phyloP scores from a whole-genome alignment of 176 grass and related monocot genomes.

The Raddia distichophylla region DNA sequence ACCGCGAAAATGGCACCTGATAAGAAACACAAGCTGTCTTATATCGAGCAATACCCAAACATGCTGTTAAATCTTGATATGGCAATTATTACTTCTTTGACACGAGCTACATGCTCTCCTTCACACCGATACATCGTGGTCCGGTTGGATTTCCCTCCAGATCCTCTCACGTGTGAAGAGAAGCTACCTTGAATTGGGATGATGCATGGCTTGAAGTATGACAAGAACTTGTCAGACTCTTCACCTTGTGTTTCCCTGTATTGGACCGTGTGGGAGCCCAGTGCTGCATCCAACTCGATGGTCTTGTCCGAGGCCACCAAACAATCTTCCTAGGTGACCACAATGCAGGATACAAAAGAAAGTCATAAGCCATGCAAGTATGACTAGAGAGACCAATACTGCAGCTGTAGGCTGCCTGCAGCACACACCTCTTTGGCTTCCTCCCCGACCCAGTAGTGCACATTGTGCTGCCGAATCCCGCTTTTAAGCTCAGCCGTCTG shows the following conservation, averaged over 20 bases:
- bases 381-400: neutral
- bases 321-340: slow-evolving; percentile 62
- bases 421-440: slow-evolving; percentile 63
- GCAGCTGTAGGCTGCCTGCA: neutral
- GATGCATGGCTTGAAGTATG: slow-evolving; percentile 89
- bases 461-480: slow-evolving; percentile 56
- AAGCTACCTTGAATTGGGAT: slow-evolving; percentile 71
- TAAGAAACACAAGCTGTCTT: slow-evolving; percentile 1
- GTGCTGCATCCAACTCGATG: slow-evolving; percentile 68
- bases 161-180: slow-evolving; percentile 46
- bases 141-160: slow-evolving; percentile 29
- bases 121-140: slow-evolving; percentile 70
- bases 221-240: slow-evolving; percentile 86
- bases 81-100: slow-evolving; percentile 62
- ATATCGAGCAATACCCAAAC: neutral
- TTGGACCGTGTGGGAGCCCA: slow-evolving; percentile 79
- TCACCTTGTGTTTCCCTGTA: slow-evolving; percentile 76
- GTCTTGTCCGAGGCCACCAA: slow-evolving; percentile 70
- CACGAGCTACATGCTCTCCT: slow-evolving; percentile 78
- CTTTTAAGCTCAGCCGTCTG: slow-evolving; percentile 75
- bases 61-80: neutral
- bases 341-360: slow-evolving; percentile 31
- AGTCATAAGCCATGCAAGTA: neutral
- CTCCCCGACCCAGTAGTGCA: slow-evolving; percentile 90
- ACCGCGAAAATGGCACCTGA: slow-evolving; percentile 64